Conservation (phyloP, 305 asterid genomes). For the Euphrasia arctica region DNA sequence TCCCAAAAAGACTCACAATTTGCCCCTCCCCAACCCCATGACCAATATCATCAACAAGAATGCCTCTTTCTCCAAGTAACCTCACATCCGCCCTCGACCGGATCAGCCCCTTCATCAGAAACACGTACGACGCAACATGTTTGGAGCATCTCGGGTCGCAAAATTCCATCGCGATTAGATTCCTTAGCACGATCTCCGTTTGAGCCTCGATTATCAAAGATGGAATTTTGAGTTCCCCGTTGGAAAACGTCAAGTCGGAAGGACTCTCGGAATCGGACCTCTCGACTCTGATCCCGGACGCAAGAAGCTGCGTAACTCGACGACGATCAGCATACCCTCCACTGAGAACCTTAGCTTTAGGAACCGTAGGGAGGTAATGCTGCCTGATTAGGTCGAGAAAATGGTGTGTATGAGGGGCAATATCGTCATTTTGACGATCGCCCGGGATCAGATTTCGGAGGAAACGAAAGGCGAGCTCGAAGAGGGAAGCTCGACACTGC, state of each 20-base stretch:
- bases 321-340: constrained; percentile 1
- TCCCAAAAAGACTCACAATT: constrained; percentile 30
- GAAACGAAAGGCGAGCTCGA: constrained; percentile 42
- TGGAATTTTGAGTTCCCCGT: constrained; percentile 40
- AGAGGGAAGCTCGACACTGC: constrained; percentile 30
- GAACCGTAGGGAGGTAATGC: constrained; percentile 43
- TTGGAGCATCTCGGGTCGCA: constrained; percentile 35
- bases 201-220: constrained; percentile 32
- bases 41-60: constrained; percentile 24
- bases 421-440: constrained; percentile 10
- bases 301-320: constrained; percentile 27
- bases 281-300: constrained; percentile 35
- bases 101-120: constrained; percentile 39
- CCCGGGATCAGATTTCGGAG: constrained; percentile 44
- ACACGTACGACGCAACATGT: constrained; percentile 37
- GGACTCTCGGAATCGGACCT: constrained; percentile 22
- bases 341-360: not conserved
- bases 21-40: constrained; percentile 32
- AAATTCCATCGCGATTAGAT: constrained; percentile 50
- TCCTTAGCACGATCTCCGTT: constrained; percentile 41
- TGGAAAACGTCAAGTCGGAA: constrained; percentile 29
- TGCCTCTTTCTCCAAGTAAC: constrained; percentile 32
- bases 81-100: constrained; percentile 33
- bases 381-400: constrained; percentile 52
- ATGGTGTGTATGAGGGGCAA: constrained; percentile 36